Evolutionary conservation across 1,284 basidiomycete species (phyloP), one percentile per base, ranked within the genome.

Genomic region (Marasmius fiardii): DNA sequence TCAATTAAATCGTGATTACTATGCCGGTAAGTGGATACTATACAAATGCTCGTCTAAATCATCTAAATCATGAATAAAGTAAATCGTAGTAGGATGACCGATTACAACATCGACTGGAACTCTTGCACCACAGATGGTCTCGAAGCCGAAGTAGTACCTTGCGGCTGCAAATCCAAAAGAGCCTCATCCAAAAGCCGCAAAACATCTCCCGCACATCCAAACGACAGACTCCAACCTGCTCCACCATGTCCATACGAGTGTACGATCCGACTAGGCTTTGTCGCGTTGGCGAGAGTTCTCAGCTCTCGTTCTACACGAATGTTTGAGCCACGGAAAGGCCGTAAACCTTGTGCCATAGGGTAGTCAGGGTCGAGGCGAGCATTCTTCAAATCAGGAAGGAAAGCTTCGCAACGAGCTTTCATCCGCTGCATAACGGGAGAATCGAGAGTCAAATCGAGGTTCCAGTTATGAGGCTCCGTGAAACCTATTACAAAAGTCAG

Each of bases 221-320:
- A 61, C 0, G 60, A 61, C 28, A 55, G 35, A 35, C 52, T 57
- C 45, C 64, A 70, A 1, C 68, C 68, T 2, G 67, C 60, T 2
- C 71, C 70, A 21, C 68, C 71, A 34, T 72, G 68, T 11, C 70
- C 71, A 55, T 72, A 73, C 1, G 67, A 67, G 58, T 73, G 71
- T 21, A 72, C 59, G 51, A 72, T 69, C 0, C 62, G 58, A 55
- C 70, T 72, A 7, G 28, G 45, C 0, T 21, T 37, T 35, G 55
- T 51, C 20, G 31, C 45, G n/a, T 48, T 53, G 21, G 16, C 34
- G 33, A 18, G 12, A 20, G 14, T 43, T 20, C 64, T 57, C 45
- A 58, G 23, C 60, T 73, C 72, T 4, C 70, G 63, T 58, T 72
- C 69, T 4, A 73, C 72, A 8, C 70, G 66, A 18, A 72, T 70